These are phyloP conservation scores for Sporothrix mexicana DNA, from an alignment of 2,329 filamentous ascomycete genomes.

Conservation along the genomic window DNA sequence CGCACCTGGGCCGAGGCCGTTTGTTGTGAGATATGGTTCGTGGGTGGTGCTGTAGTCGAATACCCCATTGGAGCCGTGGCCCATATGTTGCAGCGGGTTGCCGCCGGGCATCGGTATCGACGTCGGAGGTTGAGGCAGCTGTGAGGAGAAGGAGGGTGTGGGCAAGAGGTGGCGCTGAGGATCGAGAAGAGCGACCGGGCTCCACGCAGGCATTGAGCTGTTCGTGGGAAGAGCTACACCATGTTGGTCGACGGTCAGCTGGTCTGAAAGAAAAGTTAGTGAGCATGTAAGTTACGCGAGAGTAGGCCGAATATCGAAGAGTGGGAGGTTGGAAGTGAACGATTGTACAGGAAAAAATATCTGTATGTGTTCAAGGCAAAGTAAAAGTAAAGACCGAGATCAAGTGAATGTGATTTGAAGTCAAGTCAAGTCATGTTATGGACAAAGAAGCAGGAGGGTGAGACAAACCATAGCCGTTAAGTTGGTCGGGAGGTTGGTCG, in stretches of 20 bases:
- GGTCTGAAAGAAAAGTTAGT: constrained; percentile 39
- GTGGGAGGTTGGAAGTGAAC: neutral
- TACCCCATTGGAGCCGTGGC: neutral
- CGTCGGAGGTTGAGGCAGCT: neutral
- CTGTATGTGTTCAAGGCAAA: too few species aligned
- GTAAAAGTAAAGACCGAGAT: neutral
- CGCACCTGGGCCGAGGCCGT: neutral
- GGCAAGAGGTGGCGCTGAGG: constrained; percentile 28
- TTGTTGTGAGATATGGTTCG: neutral
- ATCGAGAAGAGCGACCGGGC: constrained; percentile 44
- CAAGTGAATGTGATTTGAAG: neutral
- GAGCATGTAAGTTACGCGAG: too few species aligned
- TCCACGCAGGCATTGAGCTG: constrained; percentile 47
- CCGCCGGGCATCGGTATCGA: constrained; percentile 22
- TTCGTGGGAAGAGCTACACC: neutral
- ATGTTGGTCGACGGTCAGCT: constrained; percentile 37
- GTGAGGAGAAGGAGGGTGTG: neutral
- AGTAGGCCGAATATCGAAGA: too few species aligned
- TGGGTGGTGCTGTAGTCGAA: constrained; percentile 24
- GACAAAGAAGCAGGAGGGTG: constrained; percentile 20
- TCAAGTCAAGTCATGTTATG: neutral
- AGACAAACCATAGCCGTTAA: constrained; percentile 43
- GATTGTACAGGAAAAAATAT: too few species aligned
- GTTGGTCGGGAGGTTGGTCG: constrained; percentile 42
- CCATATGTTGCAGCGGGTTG: constrained; percentile 2